Evolutionary conservation across 192 early-diverging fungal genomes (phyloP).

Genomic region (Umbelopsis sp.): DNA sequence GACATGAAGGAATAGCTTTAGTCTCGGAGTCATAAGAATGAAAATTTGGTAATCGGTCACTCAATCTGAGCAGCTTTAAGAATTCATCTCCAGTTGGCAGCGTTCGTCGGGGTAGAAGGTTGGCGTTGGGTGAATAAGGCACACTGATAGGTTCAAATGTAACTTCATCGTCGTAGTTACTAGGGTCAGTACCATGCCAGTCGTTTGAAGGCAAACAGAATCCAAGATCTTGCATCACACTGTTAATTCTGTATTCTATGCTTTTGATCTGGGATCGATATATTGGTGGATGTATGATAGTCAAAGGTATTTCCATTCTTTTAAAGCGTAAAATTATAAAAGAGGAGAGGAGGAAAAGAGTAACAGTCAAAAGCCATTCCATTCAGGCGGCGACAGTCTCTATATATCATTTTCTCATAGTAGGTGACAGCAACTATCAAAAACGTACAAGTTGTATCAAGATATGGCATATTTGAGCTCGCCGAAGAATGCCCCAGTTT

Average conservation of each 20-base stretch:
- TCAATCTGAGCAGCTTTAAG: neutral
- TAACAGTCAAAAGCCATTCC: neutral
- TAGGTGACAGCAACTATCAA: neutral
- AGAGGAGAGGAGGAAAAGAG: neutral
- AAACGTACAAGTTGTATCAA: no score
- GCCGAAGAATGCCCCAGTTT: neutral
- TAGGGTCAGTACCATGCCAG: neutral
- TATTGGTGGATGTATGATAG: neutral
- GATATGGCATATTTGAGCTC: neutral
- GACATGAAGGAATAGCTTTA: neutral
- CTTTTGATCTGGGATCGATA: neutral
- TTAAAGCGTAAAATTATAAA: neutral
- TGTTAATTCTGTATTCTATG: neutral
- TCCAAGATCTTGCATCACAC: conserved; percentile 6
- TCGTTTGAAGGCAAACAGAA: neutral
- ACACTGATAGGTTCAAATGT: neutral
- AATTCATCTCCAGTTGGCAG: conserved; percentile 9
- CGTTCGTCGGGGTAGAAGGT: neutral
- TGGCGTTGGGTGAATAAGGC: neutral
- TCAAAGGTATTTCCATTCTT: conserved; percentile 5
- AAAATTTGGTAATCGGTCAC: neutral
- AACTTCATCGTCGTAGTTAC: neutral
- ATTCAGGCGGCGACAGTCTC: neutral
- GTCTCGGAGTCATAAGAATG: neutral
- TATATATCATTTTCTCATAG: neutral